A percentile compares a stretch with the other conserved stretches of the same genome.
Conservation (phyloP, 2,329 filamentous ascomycete genomes). For the Exophiala aquamarina region DNA sequence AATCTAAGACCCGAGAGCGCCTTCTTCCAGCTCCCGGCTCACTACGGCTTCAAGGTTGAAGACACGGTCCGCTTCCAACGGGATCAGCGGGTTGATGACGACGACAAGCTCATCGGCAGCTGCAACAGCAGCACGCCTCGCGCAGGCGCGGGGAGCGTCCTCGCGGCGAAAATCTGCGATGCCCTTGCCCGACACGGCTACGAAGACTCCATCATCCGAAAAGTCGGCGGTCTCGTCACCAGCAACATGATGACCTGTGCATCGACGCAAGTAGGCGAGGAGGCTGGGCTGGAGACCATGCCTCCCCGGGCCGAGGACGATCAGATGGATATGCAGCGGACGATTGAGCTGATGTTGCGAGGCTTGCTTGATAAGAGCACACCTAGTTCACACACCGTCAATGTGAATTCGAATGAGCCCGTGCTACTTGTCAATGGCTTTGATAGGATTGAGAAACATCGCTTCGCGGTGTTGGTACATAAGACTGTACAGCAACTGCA, state of each 20-base stretch:
- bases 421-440: constrained; percentile 23
- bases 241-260: constrained; percentile 17
- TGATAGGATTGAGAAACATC: background rate
- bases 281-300: background rate
- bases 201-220: constrained; percentile 8
- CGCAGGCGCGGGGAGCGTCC: constrained; percentile 7
- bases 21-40: too few relatives aligned
- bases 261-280: background rate
- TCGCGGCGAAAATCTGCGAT: constrained; percentile 21
- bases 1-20: too few relatives aligned
- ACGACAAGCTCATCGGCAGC: too few relatives aligned
- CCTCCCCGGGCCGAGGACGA: background rate
- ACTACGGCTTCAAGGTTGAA: too few relatives aligned
- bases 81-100: too few relatives aligned
- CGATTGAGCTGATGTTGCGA: constrained; percentile 15
- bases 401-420: constrained; percentile 28
- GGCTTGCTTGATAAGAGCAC: constrained; percentile 12
- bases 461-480: constrained; percentile 7
- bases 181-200: constrained; percentile 16
- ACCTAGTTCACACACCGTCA: constrained; percentile 8
- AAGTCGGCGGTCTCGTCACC: constrained; percentile 12
- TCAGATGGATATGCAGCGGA: background rate
- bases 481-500: constrained; percentile 15
- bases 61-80: too few relatives aligned
- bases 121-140: too few relatives aligned